phyloP scores from a whole-genome alignment of 257 asterid genomes.

The Echites panduratus region DNA sequence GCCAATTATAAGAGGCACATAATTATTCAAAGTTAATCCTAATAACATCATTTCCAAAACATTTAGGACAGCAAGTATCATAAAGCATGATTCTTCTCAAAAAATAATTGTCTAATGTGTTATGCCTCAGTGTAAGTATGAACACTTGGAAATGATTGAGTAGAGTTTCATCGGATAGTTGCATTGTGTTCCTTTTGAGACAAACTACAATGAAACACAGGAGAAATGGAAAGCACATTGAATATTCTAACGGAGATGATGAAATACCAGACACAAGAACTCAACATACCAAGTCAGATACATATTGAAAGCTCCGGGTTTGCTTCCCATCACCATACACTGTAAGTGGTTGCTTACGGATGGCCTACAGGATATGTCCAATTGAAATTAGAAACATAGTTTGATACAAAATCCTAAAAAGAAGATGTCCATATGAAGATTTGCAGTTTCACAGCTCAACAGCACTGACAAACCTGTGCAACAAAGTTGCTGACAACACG shows the following conservation, averaged over 20 bases:
- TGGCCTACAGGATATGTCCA: constrained; percentile 9
- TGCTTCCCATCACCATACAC: constrained; percentile 20
- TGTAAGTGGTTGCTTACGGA: constrained; percentile 15
- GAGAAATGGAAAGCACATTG: neutral
- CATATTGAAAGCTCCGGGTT: constrained; percentile 19
- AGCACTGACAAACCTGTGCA: constrained; percentile 12
- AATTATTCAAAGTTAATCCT: neutral
- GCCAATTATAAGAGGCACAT: neutral
- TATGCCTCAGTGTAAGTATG: neutral
- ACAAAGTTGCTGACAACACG: constrained; percentile 24
- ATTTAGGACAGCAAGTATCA: neutral
- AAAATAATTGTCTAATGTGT: neutral
- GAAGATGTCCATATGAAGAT: neutral
- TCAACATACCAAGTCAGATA: constrained; percentile 14
- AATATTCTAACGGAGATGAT: neutral
- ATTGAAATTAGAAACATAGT: neutral
- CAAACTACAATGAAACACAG: neutral
- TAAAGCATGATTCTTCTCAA: neutral
- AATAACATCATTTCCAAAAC: neutral
- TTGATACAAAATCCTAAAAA: neutral
- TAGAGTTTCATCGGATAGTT: neutral
- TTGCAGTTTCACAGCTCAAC: neutral
- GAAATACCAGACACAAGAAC: neutral
- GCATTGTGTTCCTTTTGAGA: neutral
- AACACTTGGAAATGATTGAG: neutral